phyloP scores from a whole-genome alignment of 2,329 filamentous ascomycete genomes.

The Trichoderma brevicompactum region DNA sequence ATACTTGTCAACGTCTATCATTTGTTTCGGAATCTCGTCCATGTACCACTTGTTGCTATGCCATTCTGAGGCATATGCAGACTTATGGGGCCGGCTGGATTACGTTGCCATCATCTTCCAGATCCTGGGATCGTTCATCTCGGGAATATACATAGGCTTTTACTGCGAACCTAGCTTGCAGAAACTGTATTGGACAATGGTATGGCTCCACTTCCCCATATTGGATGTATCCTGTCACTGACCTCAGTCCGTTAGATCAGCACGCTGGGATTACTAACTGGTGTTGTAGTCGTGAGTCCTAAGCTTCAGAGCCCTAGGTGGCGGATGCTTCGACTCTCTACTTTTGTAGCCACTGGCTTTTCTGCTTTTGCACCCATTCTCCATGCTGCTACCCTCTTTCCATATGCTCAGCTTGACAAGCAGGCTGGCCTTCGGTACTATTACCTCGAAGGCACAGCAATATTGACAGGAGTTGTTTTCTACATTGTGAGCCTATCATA shows the following conservation, averaged over 20 bases:
- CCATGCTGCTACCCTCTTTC: slow-evolving; percentile 46
- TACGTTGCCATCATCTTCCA: slow-evolving; percentile 46
- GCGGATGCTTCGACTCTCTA: slow-evolving; percentile 43
- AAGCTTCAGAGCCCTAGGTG: slow-evolving; percentile 33
- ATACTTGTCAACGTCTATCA: slow-evolving; percentile 43
- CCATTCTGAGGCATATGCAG: slow-evolving; percentile 43
- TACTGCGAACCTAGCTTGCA: slow-evolving; percentile 39
- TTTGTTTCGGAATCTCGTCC: slow-evolving; percentile 46
- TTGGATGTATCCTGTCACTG: background rate
- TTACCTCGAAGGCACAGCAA: slow-evolving; percentile 42
- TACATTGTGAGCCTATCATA: background rate
- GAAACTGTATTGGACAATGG: slow-evolving; percentile 2
- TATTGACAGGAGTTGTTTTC: slow-evolving; percentile 4
- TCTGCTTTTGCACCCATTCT: slow-evolving; percentile 46
- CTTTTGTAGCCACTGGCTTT: slow-evolving; percentile 46
- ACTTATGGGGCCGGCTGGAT: slow-evolving; percentile 47
- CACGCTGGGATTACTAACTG: slow-evolving; percentile 4
- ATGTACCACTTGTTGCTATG: slow-evolving; percentile 47
- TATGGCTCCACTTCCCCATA: background rate
- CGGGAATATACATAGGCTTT: slow-evolving; percentile 48
- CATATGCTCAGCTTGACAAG: slow-evolving; percentile 44
- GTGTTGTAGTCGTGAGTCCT: slow-evolving; percentile 4
- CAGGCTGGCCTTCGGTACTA: slow-evolving; percentile 49
- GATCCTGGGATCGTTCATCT: slow-evolving; percentile 46
- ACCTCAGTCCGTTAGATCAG: slow-evolving; percentile 30